Evolutionary conservation across 768 basidiomycete genomes (phyloP).

Genomic region (Rhizopogon vinicolor): DNA sequence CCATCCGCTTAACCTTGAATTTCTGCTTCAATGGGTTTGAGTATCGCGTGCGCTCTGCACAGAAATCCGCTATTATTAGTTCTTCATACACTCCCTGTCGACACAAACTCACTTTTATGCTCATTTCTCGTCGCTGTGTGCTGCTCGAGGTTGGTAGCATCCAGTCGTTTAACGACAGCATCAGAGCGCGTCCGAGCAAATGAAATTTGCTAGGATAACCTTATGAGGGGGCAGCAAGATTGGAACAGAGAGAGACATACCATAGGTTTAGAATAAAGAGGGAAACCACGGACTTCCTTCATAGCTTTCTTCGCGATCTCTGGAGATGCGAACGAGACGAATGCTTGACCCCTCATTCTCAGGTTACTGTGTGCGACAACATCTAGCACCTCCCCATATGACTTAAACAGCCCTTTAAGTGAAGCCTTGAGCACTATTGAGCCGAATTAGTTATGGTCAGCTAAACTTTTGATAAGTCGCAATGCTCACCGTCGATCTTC

Average conservation of each 20-base stretch:
- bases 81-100: not conserved
- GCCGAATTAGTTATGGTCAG: conserved; percentile 5
- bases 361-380: conserved; percentile 95
- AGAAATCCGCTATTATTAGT: not conserved
- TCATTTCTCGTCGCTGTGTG: conserved; percentile 74
- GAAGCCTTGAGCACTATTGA: conserved; percentile 80
- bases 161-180: conserved; percentile 76
- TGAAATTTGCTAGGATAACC: conserved; percentile 74
- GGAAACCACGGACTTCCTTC: conserved; percentile 92
- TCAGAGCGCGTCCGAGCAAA: conserved; percentile 90
- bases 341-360: conserved; percentile 98
- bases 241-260: conserved; percentile 36
- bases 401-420: conserved; percentile 83
- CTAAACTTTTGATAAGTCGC: not conserved
- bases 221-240: conserved; percentile 1
- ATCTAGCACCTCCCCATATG: conserved; percentile 89
- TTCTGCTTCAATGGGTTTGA: conserved; percentile 90
- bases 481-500: conserved; percentile 60
- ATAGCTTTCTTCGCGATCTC: conserved; percentile 84
- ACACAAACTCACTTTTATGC: conserved; percentile 69
- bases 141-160: conserved; percentile 60
- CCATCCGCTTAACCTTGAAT: conserved; percentile 74
- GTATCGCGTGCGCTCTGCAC: conserved; percentile 71
- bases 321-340: conserved; percentile 83
- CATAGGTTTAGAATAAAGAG: conserved; percentile 96